Evolutionary conservation across 768 basidiomycete genomes (phyloP).

Genomic region (Sutorius australiensis): DNA sequence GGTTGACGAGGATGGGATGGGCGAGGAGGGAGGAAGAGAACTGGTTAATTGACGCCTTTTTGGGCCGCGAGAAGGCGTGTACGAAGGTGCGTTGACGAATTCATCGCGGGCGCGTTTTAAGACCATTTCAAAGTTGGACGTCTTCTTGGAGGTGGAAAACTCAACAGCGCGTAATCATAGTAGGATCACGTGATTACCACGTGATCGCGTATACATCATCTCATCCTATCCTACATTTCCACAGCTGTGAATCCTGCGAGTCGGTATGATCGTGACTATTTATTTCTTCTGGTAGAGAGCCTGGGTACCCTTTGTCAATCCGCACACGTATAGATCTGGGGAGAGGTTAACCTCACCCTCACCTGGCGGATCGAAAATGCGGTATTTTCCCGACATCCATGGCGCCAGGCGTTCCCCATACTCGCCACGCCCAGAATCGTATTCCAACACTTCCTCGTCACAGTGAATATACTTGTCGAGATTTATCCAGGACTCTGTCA

Average conservation of each 20-base stretch:
- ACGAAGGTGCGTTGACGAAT: slow-evolving; percentile 23
- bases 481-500: slow-evolving; percentile 2
- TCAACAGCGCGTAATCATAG: slow-evolving; percentile 3
- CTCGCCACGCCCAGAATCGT: neutral
- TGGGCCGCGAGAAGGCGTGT: slow-evolving; percentile 30
- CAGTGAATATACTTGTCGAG: slow-evolving; percentile 1
- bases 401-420: neutral
- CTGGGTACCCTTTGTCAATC: neutral
- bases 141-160: neutral
- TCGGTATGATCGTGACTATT: no score
- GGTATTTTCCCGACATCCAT: neutral
- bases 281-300: neutral
- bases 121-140: slow-evolving; percentile 10
- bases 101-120: slow-evolving; percentile 31
- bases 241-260: neutral
- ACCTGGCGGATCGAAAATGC: neutral
- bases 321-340: no score
- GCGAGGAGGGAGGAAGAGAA: slow-evolving; percentile 27
- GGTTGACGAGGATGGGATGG: slow-evolving; percentile 27
- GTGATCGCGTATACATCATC: slow-evolving; percentile 8
- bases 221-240: neutral
- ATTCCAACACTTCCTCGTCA: slow-evolving; percentile 3
- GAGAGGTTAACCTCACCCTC: neutral
- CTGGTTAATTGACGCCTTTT: slow-evolving; percentile 21
- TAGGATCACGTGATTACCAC: slow-evolving; percentile 17